Percentiles rank a stretch among this genome's conserved stretches.
phyloP scores from a whole-genome alignment of 306 rosid genomes.

The Canavalia ensiformis region DNA sequence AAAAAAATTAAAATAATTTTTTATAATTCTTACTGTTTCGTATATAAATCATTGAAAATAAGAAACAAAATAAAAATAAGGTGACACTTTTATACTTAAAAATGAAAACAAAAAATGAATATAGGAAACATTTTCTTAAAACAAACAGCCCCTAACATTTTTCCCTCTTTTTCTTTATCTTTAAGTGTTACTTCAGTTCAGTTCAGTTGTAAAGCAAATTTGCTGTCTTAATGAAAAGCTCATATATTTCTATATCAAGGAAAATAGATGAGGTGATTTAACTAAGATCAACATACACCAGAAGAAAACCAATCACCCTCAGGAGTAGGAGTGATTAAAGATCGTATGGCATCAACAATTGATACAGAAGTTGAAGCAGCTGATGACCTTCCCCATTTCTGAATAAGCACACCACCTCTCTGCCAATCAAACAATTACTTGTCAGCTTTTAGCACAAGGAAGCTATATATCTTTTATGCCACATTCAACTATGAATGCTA shows the following conservation, averaged over 20 bases:
- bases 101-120: no score
- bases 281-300: slow-evolving; percentile 70
- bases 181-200: neutral
- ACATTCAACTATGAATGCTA: slow-evolving; percentile 25
- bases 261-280: slow-evolving; percentile 5
- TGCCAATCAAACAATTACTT: slow-evolving; percentile 49
- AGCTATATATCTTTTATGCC: slow-evolving; percentile 11
- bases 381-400: slow-evolving; percentile 99
- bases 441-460: slow-evolving; percentile 42
- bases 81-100: no score
- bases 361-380: slow-evolving; percentile 98
- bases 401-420: slow-evolving; percentile 93
- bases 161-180: neutral
- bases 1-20: no score
- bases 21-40: no score
- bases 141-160: neutral
- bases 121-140: no score
- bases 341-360: slow-evolving; percentile 84
- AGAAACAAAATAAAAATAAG: no score
- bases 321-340: slow-evolving; percentile 88
- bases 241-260: slow-evolving; percentile 14
- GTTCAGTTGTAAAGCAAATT: neutral
- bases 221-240: neutral
- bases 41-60: no score
- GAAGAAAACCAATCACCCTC: slow-evolving; percentile 98